phyloP scores from a whole-genome alignment of 768 basidiomycete species.

The Amanita pallidorosea region DNA sequence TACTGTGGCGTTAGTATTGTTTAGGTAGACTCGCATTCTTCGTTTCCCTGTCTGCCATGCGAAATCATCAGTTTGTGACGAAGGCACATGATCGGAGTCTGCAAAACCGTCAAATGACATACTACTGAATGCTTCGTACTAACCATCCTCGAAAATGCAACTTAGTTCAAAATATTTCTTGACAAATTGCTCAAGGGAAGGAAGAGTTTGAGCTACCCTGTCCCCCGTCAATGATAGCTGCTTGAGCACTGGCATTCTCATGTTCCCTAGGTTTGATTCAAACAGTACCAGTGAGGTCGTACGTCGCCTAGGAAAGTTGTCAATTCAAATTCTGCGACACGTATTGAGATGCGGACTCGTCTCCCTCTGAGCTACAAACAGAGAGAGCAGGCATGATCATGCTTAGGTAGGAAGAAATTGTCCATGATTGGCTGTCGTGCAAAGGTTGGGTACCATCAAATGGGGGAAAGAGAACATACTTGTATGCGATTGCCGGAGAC shows the following conservation, averaged over 20 bases:
- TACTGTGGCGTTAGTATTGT: not conserved
- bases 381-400: constrained; percentile 13
- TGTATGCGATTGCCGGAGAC: not conserved
- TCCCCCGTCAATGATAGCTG: constrained; percentile 10
- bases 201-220: constrained; percentile 3
- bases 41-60: constrained; percentile 1
- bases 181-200: constrained; percentile 24
- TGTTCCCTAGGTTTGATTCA: constrained; percentile 35
- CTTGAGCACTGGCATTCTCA: constrained; percentile 35
- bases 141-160: constrained; percentile 28
- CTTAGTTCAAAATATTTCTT: constrained; percentile 43
- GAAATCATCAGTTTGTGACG: not conserved
- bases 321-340: not conserved
- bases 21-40: not conserved
- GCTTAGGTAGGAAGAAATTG: constrained; percentile 17
- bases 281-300: constrained; percentile 31
- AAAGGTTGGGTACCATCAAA: not conserved
- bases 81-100: not conserved
- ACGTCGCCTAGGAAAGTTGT: not conserved
- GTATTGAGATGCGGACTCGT: constrained; percentile 7
- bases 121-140: not conserved
- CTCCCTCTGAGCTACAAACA: constrained; percentile 9
- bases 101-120: not conserved
- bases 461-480: not conserved
- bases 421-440: constrained; percentile 7